phyloP scores from a whole-genome alignment of 768 basidiomycete species.

The Rossbeevera mucosa region DNA sequence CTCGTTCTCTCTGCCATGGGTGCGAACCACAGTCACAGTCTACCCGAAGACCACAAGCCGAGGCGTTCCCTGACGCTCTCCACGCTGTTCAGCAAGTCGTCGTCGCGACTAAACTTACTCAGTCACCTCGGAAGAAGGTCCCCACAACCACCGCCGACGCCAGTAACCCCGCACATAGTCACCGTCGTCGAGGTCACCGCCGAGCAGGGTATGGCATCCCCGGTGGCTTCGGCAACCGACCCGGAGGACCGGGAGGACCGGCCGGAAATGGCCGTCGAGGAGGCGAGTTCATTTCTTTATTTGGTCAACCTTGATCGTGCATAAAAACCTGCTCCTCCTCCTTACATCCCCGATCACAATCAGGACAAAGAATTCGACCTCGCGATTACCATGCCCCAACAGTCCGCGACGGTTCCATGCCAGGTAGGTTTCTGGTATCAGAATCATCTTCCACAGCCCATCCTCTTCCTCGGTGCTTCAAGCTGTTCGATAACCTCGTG shows the following conservation, averaged over 20 bases:
- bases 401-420: constrained; percentile 41
- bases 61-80: constrained; percentile 25
- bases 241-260: constrained; percentile 24
- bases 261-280: constrained; percentile 24
- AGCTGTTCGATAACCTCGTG: constrained; percentile 3
- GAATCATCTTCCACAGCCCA: background rate
- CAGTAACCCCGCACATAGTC: constrained; percentile 20
- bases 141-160: constrained; percentile 28
- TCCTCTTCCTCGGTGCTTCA: background rate
- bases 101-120: constrained; percentile 29
- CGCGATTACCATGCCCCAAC: constrained; percentile 26
- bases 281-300: background rate
- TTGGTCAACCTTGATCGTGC: constrained; percentile 10
- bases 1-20: constrained; percentile 20
- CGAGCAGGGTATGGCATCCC: constrained; percentile 22
- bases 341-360: constrained; percentile 2
- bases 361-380: constrained; percentile 15
- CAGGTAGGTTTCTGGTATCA: constrained; percentile 33
- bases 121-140: constrained; percentile 23
- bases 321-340: constrained; percentile 15
- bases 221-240: constrained; percentile 16
- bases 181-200: constrained; percentile 5
- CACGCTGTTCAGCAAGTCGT: constrained; percentile 22
- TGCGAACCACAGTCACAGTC: constrained; percentile 25
- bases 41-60: constrained; percentile 20